A percentile compares a stretch with the other conserved stretches of the same genome.
Evolutionary conservation across 2,329 filamentous ascomycete species (phyloP).

Genomic region (Seiridium cupressi): DNA sequence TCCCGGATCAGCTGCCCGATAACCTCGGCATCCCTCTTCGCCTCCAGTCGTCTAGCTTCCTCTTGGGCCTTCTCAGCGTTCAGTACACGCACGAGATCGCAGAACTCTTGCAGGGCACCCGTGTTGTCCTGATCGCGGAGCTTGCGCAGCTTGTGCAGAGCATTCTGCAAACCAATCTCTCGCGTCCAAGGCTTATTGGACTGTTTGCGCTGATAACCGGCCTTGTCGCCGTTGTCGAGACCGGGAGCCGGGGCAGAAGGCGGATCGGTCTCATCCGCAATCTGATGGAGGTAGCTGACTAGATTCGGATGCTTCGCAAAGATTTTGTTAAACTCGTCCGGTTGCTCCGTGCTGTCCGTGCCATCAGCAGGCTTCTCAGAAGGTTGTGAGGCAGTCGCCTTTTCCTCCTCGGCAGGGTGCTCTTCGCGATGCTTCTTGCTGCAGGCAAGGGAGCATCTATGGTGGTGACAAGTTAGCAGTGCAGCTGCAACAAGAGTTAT

Average conservation of each 20-base stretch:
- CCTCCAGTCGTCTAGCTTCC: constrained; percentile 42
- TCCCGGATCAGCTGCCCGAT: constrained; percentile 49
- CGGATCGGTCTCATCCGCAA: constrained; percentile 28
- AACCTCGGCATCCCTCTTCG: constrained; percentile 44
- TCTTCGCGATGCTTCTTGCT: constrained; percentile 47
- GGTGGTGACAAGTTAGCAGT: constrained; percentile 5
- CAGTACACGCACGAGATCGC: constrained; percentile 52
- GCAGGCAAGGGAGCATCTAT: constrained; percentile 59
- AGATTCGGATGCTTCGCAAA: constrained; percentile 26
- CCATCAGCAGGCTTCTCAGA: background rate
- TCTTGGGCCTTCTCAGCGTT: constrained; percentile 26
- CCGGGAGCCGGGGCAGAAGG: constrained; percentile 11
- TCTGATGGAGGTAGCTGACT: constrained; percentile 21
- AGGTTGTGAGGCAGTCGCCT: background rate
- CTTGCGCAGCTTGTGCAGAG: constrained; percentile 50
- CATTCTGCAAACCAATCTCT: constrained; percentile 56
- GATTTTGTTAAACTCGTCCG: constrained; percentile 15
- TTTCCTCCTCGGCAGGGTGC: constrained; percentile 31
- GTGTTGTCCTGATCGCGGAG: constrained; percentile 53
- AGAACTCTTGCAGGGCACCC: constrained; percentile 60
- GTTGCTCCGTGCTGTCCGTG: background rate
- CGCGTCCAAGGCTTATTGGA: constrained; percentile 49
- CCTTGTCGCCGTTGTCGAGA: background rate
- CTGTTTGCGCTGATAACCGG: constrained; percentile 28
- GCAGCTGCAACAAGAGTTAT: background rate